Conservation (phyloP, 116 monocot genomes). For the Posidonia oceanica region DNA sequence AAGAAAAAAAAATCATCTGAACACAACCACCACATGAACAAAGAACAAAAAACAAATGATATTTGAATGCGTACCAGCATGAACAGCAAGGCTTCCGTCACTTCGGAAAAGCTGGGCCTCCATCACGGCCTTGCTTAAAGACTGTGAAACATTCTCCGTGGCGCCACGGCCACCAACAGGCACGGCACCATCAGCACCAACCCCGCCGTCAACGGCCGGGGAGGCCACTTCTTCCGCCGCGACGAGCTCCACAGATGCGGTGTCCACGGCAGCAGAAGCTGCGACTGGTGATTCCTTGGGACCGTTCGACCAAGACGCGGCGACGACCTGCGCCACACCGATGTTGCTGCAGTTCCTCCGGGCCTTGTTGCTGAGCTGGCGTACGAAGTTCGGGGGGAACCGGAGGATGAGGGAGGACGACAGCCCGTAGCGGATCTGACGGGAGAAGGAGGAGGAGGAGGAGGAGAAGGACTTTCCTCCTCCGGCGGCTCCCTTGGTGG, state of each 20-base stretch:
- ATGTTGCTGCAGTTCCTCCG: constrained; percentile 98
- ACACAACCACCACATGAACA: too few relatives aligned
- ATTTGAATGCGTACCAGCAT: constrained; percentile 53
- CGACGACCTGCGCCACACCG: constrained; percentile 93
- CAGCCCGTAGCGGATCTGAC: not conserved
- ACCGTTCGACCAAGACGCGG: constrained; percentile 76
- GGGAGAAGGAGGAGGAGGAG: not conserved
- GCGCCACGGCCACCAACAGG: constrained; percentile 8
- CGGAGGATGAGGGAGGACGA: constrained; percentile 47
- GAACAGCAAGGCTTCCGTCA: constrained; percentile 80
- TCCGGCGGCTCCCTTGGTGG: constrained; percentile 3
- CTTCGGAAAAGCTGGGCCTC: constrained; percentile 23
- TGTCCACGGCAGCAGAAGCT: constrained; percentile 11
- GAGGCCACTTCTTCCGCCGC: constrained; percentile 2
- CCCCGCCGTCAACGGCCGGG: not conserved
- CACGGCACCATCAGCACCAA: not conserved
- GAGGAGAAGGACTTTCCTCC: not conserved
- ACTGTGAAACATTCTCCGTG: constrained; percentile 1
- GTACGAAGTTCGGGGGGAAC: constrained; percentile 94
- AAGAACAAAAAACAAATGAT: not conserved
- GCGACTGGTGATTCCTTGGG: constrained; percentile 10
- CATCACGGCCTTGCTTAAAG: constrained; percentile 1
- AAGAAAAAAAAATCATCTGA: too few relatives aligned
- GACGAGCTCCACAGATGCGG: constrained; percentile 10
- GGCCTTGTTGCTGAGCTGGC: constrained; percentile 96